Percentiles rank a stretch among this genome's conserved stretches.
Evolutionary conservation across 495 filamentous ascomycete species (phyloP).

Genomic region (Clavariopsis aquatica): DNA sequence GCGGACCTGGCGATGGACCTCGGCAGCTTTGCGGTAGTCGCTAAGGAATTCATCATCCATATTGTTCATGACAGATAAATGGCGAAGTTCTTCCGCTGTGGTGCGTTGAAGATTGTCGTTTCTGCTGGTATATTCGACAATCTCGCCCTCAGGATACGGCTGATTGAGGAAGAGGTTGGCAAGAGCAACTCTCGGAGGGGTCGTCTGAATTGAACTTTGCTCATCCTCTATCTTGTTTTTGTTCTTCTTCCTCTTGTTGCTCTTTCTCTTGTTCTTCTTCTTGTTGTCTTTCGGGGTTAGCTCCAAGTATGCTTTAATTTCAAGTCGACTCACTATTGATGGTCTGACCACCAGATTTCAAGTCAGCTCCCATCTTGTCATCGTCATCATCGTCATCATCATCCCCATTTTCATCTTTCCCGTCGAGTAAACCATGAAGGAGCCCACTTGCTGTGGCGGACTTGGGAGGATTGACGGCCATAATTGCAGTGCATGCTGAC

Average conservation of each 20-base stretch:
- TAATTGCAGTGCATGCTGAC: conserved; percentile 29
- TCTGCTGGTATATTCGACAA: conserved; percentile 62
- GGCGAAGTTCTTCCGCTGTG: conserved; percentile 84
- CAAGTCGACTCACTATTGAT: conserved; percentile 27
- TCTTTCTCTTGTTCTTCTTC: conserved; percentile 59
- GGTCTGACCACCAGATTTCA: conserved; percentile 29
- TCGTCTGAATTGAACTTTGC: conserved; percentile 70
- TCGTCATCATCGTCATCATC: conserved; percentile 42
- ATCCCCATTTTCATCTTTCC: conserved; percentile 40
- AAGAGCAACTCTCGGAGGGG: conserved; percentile 73
- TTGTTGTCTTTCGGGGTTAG: conserved; percentile 56
- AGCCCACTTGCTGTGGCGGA: conserved; percentile 37
- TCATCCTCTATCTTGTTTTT: conserved; percentile 58
- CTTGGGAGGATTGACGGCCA: conserved; percentile 38
- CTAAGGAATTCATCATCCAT: conserved; percentile 66
- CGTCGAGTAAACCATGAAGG: conserved; percentile 37
- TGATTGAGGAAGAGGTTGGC: conserved; percentile 74
- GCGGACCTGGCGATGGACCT: conserved; percentile 85
- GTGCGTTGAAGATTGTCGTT: conserved; percentile 80
- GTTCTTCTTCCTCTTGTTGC: conserved; percentile 73
- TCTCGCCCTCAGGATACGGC: conserved; percentile 76
- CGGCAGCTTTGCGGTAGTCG: conserved; percentile 85
- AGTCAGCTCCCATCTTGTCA: conserved; percentile 30
- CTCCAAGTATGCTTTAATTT: neutral
- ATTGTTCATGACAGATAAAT: conserved; percentile 78